phyloP scores from a whole-genome alignment of 331 rosid genomes.

The Prunus yedoensis region DNA sequence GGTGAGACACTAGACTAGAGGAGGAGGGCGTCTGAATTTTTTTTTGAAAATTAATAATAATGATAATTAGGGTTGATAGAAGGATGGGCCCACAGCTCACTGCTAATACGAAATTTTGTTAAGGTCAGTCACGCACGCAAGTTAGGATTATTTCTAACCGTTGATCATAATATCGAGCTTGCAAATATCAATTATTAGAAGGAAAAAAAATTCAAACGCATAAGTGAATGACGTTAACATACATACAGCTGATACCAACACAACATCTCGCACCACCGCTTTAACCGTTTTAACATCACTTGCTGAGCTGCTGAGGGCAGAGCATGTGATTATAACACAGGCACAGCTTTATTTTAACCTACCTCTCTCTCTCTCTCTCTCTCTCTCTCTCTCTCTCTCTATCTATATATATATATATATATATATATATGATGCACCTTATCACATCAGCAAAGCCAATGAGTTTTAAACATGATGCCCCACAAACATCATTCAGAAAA shows the following conservation, averaged over 20 bases:
- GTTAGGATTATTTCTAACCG: too few relatives aligned
- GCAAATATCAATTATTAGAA: too few relatives aligned
- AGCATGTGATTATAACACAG: not conserved
- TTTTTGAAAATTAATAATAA: not conserved
- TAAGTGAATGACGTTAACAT: too few relatives aligned
- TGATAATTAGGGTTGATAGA: not conserved
- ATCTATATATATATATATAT: not conserved
- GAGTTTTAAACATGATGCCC: not conserved
- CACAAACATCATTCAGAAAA: not conserved
- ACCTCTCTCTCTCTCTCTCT: too few relatives aligned
- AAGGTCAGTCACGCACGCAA: too few relatives aligned
- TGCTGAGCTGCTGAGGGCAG: not conserved
- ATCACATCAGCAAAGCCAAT: slow-evolving; percentile 10
- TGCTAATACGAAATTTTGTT: too few relatives aligned
- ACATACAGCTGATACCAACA: not conserved
- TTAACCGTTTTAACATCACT: slow-evolving; percentile 9
- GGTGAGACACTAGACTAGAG: not conserved
- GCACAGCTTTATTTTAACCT: slow-evolving; percentile 3
- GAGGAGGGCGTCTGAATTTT: not conserved
- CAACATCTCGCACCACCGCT: not conserved
- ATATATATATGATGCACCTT: not conserved
- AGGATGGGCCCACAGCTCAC: not conserved
- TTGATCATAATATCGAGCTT: too few relatives aligned
- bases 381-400: too few relatives aligned
- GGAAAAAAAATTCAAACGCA: too few relatives aligned